Conservation (phyloP, 2,329 filamentous ascomycete genomes). For the Metarhizium rileyi region DNA sequence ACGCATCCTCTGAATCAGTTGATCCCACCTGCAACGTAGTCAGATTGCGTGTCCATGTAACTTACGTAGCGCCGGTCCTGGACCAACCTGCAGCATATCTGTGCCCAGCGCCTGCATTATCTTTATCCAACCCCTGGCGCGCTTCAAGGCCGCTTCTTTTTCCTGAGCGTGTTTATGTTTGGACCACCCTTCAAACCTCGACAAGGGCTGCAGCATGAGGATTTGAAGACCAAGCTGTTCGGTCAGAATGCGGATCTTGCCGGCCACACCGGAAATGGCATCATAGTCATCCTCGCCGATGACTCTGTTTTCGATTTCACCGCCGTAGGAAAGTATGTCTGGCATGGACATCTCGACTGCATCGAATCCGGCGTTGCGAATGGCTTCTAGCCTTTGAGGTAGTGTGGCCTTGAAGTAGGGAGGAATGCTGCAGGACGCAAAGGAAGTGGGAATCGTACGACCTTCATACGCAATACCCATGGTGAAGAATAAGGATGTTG, state of each 20-base stretch:
- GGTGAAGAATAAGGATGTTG: neutral
- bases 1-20: slow-evolving; percentile 52
- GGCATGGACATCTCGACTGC: slow-evolving; percentile 68
- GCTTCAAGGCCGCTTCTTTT: too few relatives aligned
- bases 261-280: too few relatives aligned
- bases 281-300: slow-evolving; percentile 50
- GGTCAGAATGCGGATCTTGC: too few relatives aligned
- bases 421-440: slow-evolving; percentile 47
- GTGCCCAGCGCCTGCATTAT: too few relatives aligned
- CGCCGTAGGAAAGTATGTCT: slow-evolving; percentile 56
- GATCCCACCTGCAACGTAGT: slow-evolving; percentile 51
- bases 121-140: too few relatives aligned
- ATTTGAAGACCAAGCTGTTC: too few relatives aligned
- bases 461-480: neutral
- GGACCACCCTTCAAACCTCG: too few relatives aligned
- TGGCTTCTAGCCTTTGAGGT: slow-evolving; percentile 49
- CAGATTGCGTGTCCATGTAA: too few relatives aligned
- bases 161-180: too few relatives aligned
- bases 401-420: slow-evolving; percentile 37
- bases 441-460: slow-evolving; percentile 34
- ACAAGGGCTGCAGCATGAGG: too few relatives aligned
- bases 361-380: slow-evolving; percentile 55
- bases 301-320: slow-evolving; percentile 36
- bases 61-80: too few relatives aligned
- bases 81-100: too few relatives aligned